phyloP scores from a whole-genome alignment of 345 rosid species.

The Hibiscus trionum region DNA sequence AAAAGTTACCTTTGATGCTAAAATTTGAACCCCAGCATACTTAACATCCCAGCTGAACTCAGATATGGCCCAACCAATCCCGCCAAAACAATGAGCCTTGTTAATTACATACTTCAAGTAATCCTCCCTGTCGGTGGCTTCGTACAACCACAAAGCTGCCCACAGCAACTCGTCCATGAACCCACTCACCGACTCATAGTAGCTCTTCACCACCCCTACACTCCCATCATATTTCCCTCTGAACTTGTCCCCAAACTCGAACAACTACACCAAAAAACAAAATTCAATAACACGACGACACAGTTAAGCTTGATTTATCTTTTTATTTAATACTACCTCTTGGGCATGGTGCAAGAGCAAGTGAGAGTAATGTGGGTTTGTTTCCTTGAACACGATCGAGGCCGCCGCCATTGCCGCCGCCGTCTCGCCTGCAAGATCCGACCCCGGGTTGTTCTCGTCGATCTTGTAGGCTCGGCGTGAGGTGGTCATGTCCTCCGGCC shows the following conservation, averaged over 20 bases:
- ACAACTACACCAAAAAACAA: slow-evolving; percentile 36
- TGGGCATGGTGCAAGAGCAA: slow-evolving; percentile 88
- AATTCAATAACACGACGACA: not conserved
- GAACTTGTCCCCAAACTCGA: slow-evolving; percentile 70
- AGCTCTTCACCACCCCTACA: slow-evolving; percentile 62
- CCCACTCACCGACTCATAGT: slow-evolving; percentile 92
- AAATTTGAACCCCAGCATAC: slow-evolving; percentile 72
- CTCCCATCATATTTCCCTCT: slow-evolving; percentile 81
- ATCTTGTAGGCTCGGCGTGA: slow-evolving; percentile 79
- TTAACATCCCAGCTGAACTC: slow-evolving; percentile 99
- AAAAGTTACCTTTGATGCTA: slow-evolving; percentile 58
- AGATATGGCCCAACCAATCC: slow-evolving; percentile 80
- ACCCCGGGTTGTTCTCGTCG: slow-evolving; percentile 82
- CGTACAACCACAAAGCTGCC: slow-evolving; percentile 90
- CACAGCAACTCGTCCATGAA: slow-evolving; percentile 92
- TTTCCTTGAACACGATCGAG: slow-evolving; percentile 62
- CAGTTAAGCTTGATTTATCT: no score
- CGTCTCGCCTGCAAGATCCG: slow-evolving; percentile 87
- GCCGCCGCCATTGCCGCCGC: slow-evolving; percentile 97
- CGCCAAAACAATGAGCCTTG: slow-evolving; percentile 66
- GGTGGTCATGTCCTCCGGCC: slow-evolving; percentile 98
- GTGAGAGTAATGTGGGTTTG: slow-evolving; percentile 79
- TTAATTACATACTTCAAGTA: slow-evolving; percentile 49
- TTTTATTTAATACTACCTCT: slow-evolving; percentile 35
- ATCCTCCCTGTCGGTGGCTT: slow-evolving; percentile 72